Evolutionary conservation across 768 basidiomycete genomes (phyloP).

Genomic region (Russula ochroleuca): DNA sequence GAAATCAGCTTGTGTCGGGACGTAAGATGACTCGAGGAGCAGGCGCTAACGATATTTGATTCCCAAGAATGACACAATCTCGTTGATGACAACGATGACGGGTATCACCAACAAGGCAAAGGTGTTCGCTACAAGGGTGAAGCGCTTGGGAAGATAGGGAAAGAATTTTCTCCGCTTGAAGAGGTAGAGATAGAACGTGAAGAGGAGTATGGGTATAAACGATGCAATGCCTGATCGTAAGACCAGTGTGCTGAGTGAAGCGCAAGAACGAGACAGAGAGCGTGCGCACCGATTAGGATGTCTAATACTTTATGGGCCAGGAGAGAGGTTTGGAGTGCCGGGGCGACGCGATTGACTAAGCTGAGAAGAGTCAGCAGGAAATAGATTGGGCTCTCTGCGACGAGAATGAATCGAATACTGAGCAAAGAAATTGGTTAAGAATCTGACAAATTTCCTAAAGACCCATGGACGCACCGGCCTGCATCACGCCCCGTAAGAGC

Average conservation of each 20-base stretch:
- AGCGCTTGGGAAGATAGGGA: conserved; percentile 47
- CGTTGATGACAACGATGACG: conserved; percentile 49
- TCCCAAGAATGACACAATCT: conserved; percentile 61
- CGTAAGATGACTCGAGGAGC: background rate
- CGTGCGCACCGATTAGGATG: conserved; percentile 53
- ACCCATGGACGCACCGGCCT: conserved; percentile 42
- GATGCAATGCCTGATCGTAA: conserved; percentile 46
- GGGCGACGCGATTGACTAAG: conserved; percentile 52
- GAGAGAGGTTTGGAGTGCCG: conserved; percentile 46
- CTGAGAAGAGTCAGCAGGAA: conserved; percentile 57
- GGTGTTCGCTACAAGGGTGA: conserved; percentile 43
- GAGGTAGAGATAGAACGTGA: conserved; percentile 57
- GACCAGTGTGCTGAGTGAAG: background rate
- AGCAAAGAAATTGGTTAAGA: conserved; percentile 5
- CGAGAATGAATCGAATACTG: conserved; percentile 57
- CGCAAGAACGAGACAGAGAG: background rate
- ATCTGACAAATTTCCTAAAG: background rate
- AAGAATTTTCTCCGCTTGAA: conserved; percentile 51
- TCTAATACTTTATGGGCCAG: conserved; percentile 51
- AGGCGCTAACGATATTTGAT: conserved; percentile 50
- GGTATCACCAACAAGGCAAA: conserved; percentile 53
- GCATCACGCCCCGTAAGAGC: conserved; percentile 46
- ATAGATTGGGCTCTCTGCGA: conserved; percentile 58
- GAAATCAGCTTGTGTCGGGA: conserved; percentile 3
- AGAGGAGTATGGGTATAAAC: conserved; percentile 60